These are phyloP conservation scores for Fusarium scirpi DNA, from an alignment of 2,329 filamentous ascomycete species.

Conservation along the genomic window DNA sequence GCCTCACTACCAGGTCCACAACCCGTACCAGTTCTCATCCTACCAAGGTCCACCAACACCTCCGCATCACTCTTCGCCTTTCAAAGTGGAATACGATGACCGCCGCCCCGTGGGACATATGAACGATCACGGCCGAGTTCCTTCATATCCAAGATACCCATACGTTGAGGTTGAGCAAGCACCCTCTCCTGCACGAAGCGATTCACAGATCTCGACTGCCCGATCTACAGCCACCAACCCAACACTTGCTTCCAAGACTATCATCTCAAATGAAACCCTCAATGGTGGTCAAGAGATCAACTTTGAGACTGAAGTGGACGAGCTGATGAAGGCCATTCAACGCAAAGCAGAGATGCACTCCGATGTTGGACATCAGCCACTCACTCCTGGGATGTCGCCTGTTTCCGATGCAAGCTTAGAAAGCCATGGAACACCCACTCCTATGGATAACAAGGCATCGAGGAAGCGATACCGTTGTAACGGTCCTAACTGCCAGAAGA, in stretches of 20 bases:
- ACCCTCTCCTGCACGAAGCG: slow-evolving; percentile 52
- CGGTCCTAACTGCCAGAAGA: slow-evolving; percentile 80
- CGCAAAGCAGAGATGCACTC: slow-evolving; percentile 63
- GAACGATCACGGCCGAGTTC: slow-evolving; percentile 40
- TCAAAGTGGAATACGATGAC: slow-evolving; percentile 51
- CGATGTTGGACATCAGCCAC: slow-evolving; percentile 45
- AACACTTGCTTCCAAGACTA: slow-evolving; percentile 55
- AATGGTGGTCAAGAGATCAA: slow-evolving; percentile 64
- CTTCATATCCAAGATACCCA: slow-evolving; percentile 46
- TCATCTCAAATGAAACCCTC: slow-evolving; percentile 60
- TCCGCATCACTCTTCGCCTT: slow-evolving; percentile 51
- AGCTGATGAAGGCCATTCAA: slow-evolving; percentile 90
- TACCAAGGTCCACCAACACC: slow-evolving; percentile 56
- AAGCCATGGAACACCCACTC: slow-evolving; percentile 36
- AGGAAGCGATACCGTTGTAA: slow-evolving; percentile 79
- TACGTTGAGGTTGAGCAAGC: slow-evolving; percentile 52
- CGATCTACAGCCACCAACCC: slow-evolving; percentile 46
- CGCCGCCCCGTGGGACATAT: slow-evolving; percentile 45
- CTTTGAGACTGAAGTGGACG: slow-evolving; percentile 87
- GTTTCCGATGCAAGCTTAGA: slow-evolving; percentile 41
- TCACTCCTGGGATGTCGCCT: slow-evolving; percentile 45
- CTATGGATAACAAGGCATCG: slow-evolving; percentile 46
- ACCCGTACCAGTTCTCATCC: slow-evolving; percentile 58
- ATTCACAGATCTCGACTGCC: slow-evolving; percentile 48
- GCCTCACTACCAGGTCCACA: slow-evolving; percentile 58